phyloP scores from a whole-genome alignment of 176 grass and related monocot genomes.

The Triticum turgidum region DNA sequence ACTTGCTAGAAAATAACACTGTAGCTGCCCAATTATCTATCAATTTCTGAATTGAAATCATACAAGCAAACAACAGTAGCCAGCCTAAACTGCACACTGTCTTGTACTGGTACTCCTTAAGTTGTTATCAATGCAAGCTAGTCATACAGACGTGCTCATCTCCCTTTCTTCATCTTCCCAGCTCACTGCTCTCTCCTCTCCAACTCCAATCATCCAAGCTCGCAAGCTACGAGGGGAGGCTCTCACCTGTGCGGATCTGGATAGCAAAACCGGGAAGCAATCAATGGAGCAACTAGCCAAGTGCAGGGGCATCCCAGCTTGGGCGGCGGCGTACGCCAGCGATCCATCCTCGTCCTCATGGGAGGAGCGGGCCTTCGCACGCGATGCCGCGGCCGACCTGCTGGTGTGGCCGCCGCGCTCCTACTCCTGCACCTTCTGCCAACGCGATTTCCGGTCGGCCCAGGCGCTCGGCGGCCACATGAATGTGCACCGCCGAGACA shows the following conservation, averaged over 20 bases:
- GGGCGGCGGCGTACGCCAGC: background rate
- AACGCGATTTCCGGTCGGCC: slow-evolving; percentile 82
- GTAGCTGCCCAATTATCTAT: background rate
- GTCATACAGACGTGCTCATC: background rate
- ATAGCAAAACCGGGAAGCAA: slow-evolving; percentile 7
- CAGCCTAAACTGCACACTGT: background rate
- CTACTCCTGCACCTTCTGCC: slow-evolving; percentile 89
- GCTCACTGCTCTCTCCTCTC: slow-evolving; percentile 6
- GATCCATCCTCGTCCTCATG: slow-evolving; percentile 39
- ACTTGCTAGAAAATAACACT: background rate
- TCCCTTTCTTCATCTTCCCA: background rate
- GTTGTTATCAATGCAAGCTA: background rate
- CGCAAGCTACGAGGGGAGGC: background rate
- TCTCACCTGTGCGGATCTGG: background rate
- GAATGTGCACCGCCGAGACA: slow-evolving; percentile 91
- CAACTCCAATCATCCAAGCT: background rate
- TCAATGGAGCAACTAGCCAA: slow-evolving; percentile 40
- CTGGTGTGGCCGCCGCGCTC: slow-evolving; percentile 88
- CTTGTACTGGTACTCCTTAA: slow-evolving; percentile 1
- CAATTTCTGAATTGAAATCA: background rate
- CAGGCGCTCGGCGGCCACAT: slow-evolving; percentile 98
- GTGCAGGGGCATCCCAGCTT: slow-evolving; percentile 9
- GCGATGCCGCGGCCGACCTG: slow-evolving; percentile 54
- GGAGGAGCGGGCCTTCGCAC: slow-evolving; percentile 89
- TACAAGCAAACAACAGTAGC: slow-evolving; percentile 24